Base-by-base conservation (phyloP, 106 monocot species). In the Narthecium ossifragum region DNA sequence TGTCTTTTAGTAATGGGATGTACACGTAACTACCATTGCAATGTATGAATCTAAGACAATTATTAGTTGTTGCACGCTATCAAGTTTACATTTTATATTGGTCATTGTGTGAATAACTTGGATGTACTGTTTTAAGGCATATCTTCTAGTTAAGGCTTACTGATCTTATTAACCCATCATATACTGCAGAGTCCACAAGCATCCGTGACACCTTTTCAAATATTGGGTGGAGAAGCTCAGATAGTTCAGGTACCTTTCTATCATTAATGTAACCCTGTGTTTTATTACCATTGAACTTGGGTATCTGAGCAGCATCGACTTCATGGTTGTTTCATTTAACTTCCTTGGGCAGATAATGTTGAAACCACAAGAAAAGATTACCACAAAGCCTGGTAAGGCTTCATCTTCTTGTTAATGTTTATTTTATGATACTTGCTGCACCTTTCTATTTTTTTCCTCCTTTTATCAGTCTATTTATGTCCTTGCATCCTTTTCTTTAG, bases 161-260 rank as follows among this genome's bases (percentile, higher is more conserved):
- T 11, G 40, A 45, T 6, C 0, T n/a, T 38, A n/a, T 41, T 13
- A 0, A 33, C 33, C 13, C 13, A 22, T 54, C 43, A 36, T 71
- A 18, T 55, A 14, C 63, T 59, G 26, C 77, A 96, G 94, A 84
- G 86, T 53, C 73, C 73, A 24, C 63, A 86, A 70, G 62, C 73
- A 63, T 34, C 67, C 15, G 80, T 76, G 28, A 90, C 83, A 67
- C 73, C 94, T 64, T 90, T 96, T 67, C 94, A 96, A 37, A 86
- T 96, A 86, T 65, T 90, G 46, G 94, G 94, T 33, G 94, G 86
- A 59, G 94, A 96, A 64, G 67, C 86, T 48, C 94, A 96, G 65
- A 75, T 96, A 55, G 78, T 96, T 64, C 94, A 96, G 83, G 94
- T 96, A 79, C 2, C 13, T 60, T 21, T 34, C 13, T 53, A 36